phyloP scores from a whole-genome alignment of 305 asterid genomes.

The Salvia sclarea region DNA sequence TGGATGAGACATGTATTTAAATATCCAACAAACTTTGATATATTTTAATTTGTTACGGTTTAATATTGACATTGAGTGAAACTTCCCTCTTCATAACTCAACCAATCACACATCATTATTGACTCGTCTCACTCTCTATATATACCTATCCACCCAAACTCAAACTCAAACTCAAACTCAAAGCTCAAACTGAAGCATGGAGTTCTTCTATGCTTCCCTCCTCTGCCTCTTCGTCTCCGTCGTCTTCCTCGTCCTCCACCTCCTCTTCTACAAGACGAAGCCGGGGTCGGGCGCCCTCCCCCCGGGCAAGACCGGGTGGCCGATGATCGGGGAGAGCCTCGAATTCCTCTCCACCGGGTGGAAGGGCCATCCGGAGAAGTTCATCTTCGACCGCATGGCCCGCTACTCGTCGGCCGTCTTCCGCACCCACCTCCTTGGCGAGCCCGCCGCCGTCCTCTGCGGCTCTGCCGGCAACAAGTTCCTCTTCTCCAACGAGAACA shows the following conservation, averaged over 20 bases:
- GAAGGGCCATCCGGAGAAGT: conserved; percentile 54
- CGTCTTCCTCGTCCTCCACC: conserved; percentile 46
- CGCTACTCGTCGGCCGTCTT: conserved; percentile 40
- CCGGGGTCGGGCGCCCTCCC: conserved; percentile 41
- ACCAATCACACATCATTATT: not conserved
- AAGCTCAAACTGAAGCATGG: conserved; percentile 40
- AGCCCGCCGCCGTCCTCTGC: conserved; percentile 41
- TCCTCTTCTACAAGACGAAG: conserved; percentile 46
- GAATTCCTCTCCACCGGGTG: conserved; percentile 46
- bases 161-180: not conserved
- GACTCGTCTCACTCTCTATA: not conserved
- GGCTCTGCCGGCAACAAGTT: conserved; percentile 50
- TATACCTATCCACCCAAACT: too few species aligned
- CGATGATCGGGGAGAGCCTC: conserved; percentile 54
- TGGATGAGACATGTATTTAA: too few species aligned
- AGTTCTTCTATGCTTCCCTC: conserved; percentile 47
- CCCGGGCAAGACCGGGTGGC: conserved; percentile 72
- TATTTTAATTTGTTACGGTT: too few species aligned
- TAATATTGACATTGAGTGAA: too few species aligned
- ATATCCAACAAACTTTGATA: too few species aligned
- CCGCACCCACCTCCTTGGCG: conserved; percentile 45
- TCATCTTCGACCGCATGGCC: conserved; percentile 42
- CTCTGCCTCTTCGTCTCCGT: conserved; percentile 45
- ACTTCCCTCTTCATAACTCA: too few species aligned
- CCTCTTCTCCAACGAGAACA: conserved; percentile 49